Evolutionary conservation across 2,329 filamentous ascomycete species (phyloP), one percentile per base, ranked within the genome.

Genomic region (Ophioceras dolichostomum): DNA sequence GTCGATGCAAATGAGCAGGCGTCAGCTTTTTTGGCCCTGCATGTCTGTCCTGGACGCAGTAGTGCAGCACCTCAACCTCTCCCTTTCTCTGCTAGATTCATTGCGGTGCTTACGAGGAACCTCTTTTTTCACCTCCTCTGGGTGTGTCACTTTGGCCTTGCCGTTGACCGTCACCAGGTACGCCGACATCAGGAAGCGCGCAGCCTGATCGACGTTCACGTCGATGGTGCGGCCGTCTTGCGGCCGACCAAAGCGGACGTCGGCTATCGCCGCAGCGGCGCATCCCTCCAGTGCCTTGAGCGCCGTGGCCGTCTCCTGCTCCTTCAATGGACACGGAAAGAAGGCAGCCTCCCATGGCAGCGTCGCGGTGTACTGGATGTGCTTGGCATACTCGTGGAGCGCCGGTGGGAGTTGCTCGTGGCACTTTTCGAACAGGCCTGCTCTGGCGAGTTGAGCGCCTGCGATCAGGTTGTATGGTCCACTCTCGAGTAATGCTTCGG

Each of bases 231-330:
- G 60, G 27, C 29, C 33, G 20, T 49, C 43, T 18, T 53, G 44
- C n/a, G n/a, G n/a, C n/a, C n/a, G n/a, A n/a, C 63, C 67, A 49
- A 65, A 64, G 33, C 64, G 61, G 16, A 79, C 52, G 48, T 76
- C 62, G 10, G 71, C 71, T 41, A 82, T 67, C 3, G 70, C 65
- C 16, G 68, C 69, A 4, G 71, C 73, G 12, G 73, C 61, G 32
- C 67, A 65, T 10, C 68, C 74, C 46, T 79, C 73, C 5, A 77
- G 57, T 5, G 66, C 73, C 48, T 77, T 78, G 43, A 79, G 56
- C 4, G 73, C 59, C 21, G 54, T 53, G 4, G 49, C 51, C 5
- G 55, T 52, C 41, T 64, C 60, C 38, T 62, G 58, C 42, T 64
- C 58, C 39, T 53, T 58, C 22, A 63, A 42, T n/a, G 60, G 61